Conservation (phyloP, 139 green algal genomes). For the Nannochloris sp. region DNA sequence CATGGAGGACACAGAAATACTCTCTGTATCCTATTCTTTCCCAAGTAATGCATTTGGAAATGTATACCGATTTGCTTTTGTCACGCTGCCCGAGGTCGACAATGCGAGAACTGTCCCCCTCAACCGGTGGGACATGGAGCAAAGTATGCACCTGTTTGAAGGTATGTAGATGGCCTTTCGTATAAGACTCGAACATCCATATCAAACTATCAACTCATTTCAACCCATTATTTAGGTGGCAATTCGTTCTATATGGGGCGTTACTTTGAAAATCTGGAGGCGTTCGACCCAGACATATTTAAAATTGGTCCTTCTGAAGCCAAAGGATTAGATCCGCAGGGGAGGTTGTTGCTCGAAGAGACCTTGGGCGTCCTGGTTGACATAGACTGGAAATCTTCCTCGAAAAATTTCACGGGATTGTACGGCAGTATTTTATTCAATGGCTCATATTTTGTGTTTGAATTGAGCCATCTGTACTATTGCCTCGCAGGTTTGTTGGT, state of each 20-base stretch:
- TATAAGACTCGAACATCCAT: no score
- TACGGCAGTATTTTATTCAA: conserved; percentile 6
- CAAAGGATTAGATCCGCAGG: conserved; percentile 31
- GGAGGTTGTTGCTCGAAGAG: conserved; percentile 30
- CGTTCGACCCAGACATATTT: conserved; percentile 48
- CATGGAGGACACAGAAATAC: no score
- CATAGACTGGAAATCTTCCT: conserved; percentile 20
- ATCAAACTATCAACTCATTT: no score
- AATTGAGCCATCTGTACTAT: not conserved
- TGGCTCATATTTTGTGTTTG: not conserved
- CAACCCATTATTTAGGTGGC: no score
- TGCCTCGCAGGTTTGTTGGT: conserved; percentile 3
- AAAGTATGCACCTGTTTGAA: conserved; percentile 1
- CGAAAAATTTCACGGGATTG: conserved; percentile 25
- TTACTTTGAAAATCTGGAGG: conserved; percentile 36
- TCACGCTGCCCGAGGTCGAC: no score
- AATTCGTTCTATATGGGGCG: conserved; percentile 40
- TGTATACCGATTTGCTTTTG: no score
- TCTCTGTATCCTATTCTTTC: no score
- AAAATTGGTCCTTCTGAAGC: conserved; percentile 16
- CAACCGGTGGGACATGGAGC: conserved; percentile 20
- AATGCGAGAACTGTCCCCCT: not conserved
- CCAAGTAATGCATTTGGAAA: no score
- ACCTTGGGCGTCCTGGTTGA: conserved; percentile 3
- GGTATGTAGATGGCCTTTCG: conserved; percentile 4